phyloP scores from a whole-genome alignment of 2,329 filamentous ascomycete genomes.

The Diaporthe aspalathi region DNA sequence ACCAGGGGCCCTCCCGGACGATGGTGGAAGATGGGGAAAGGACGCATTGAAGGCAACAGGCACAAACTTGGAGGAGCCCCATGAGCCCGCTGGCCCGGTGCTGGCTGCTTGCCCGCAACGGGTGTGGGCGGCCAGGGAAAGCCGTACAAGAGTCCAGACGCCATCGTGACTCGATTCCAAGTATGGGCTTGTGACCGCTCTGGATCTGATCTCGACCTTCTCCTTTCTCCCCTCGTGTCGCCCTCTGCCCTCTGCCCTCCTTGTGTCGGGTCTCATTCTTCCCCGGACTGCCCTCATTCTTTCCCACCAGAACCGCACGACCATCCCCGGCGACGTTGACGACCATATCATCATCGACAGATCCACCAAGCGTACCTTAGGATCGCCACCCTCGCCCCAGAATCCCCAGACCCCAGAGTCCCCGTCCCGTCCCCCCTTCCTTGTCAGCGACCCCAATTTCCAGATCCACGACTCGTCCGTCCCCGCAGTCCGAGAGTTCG shows the following conservation, averaged over 20 bases:
- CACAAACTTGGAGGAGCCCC: constrained; percentile 18
- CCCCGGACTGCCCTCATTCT: background rate
- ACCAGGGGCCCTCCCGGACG: background rate
- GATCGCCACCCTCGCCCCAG: constrained; percentile 6
- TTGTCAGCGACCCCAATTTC: constrained; percentile 33
- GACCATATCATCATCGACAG: constrained; percentile 3
- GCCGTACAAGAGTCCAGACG: constrained; percentile 31
- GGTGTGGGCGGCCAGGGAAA: constrained; percentile 12
- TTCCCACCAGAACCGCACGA: background rate
- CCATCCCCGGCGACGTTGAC: constrained; percentile 4
- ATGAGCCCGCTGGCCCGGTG: constrained; percentile 10
- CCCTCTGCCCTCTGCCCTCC: background rate
- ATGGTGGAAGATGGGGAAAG: background rate
- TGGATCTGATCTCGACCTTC: background rate
- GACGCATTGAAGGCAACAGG: constrained; percentile 4
- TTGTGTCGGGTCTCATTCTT: background rate
- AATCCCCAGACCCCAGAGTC: constrained; percentile 18
- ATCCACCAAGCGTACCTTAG: constrained; percentile 8
- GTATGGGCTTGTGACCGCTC: constrained; percentile 30
- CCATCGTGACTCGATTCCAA: constrained; percentile 38
- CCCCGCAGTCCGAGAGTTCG: constrained; percentile 21
- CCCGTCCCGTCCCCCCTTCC: background rate
- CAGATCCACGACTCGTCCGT: constrained; percentile 24
- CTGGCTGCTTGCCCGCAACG: constrained; percentile 27
- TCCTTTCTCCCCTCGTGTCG: background rate